Percentiles rank a stretch among this genome's conserved stretches.
phyloP scores from a whole-genome alignment of 306 rosid species.

The Sechiopsis laciniata region DNA sequence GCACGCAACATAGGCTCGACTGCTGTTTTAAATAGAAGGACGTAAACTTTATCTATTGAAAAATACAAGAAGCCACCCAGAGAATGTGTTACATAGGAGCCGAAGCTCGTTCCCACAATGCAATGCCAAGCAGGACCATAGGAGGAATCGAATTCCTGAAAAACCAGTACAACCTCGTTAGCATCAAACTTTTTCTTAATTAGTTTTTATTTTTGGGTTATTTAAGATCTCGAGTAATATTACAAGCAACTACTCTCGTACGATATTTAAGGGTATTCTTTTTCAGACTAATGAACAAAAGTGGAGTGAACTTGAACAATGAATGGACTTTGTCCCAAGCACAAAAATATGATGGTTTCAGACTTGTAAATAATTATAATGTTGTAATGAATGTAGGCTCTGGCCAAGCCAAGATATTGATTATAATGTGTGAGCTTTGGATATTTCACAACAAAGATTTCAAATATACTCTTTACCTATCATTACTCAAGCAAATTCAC shows the following conservation, averaged over 20 bases:
- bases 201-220: background rate
- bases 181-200: background rate
- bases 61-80: conserved; percentile 84
- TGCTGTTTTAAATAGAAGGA: conserved; percentile 92
- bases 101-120: conserved; percentile 95
- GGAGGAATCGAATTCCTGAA: conserved; percentile 78
- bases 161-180: conserved; percentile 7
- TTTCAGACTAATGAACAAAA: background rate
- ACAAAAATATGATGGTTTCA: too few species aligned
- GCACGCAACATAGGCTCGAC: conserved; percentile 73
- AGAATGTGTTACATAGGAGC: conserved; percentile 90
- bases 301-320: background rate
- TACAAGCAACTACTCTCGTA: background rate
- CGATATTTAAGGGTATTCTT: background rate
- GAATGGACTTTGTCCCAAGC: too few species aligned
- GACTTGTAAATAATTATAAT: too few species aligned
- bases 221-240: background rate
- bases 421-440: background rate
- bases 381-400: too few species aligned
- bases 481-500: background rate
- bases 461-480: background rate
- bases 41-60: conserved; percentile 83
- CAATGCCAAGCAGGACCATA: conserved; percentile 99
- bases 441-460: conserved; percentile 1
- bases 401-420: too few species aligned